Evolutionary conservation across 352 stramenopile genomes (phyloP).

Genomic region (Phytophthora pistaciae): DNA sequence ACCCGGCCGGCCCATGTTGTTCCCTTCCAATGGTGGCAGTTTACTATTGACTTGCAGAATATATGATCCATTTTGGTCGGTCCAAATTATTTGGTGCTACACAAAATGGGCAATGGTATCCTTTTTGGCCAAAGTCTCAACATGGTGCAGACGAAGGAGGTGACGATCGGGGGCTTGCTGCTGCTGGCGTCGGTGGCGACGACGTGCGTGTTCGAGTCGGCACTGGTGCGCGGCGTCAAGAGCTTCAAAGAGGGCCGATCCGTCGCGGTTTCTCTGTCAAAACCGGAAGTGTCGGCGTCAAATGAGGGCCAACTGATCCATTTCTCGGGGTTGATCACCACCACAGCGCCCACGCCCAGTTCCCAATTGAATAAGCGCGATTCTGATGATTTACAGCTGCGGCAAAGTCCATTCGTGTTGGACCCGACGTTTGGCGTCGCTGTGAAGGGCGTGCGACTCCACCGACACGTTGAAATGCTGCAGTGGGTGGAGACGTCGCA

Average conservation of each 20-base stretch:
- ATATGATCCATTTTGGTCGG: background rate
- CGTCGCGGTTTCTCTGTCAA: constrained; percentile 35
- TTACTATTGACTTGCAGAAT: background rate
- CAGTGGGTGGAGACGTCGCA: constrained; percentile 86
- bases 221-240: constrained; percentile 53
- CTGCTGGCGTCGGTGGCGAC: constrained; percentile 60
- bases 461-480: constrained; percentile 80
- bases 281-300: constrained; percentile 24
- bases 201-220: constrained; percentile 63
- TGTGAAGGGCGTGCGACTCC: constrained; percentile 68
- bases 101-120: background rate
- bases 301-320: constrained; percentile 49
- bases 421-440: constrained; percentile 71
- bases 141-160: constrained; percentile 37
- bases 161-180: constrained; percentile 54
- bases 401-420: constrained; percentile 62
- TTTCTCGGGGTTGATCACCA: constrained; percentile 67
- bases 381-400: constrained; percentile 24
- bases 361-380: constrained; percentile 14
- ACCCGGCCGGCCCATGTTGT: constrained; percentile 26
- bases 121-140: background rate
- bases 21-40: background rate
- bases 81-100: background rate
- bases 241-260: constrained; percentile 62
- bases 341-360: constrained; percentile 13